Conservation (phyloP, 441 rosid species). For the Dalechampia spathulata region DNA sequence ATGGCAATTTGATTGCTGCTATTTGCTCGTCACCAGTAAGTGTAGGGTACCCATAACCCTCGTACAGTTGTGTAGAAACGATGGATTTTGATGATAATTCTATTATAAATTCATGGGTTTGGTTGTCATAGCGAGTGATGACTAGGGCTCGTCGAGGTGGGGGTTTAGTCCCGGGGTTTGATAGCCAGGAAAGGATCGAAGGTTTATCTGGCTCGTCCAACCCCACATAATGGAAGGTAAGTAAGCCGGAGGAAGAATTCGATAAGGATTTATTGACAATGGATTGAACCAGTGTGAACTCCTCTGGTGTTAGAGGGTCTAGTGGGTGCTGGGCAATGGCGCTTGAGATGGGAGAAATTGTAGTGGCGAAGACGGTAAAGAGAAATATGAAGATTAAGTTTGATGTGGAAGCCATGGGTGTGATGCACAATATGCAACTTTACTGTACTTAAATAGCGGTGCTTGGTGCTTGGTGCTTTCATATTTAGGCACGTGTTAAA, state of each 20-base stretch:
- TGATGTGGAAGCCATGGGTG: slow-evolving; percentile 14
- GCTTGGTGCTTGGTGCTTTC: too few species aligned
- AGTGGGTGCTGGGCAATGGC: slow-evolving; percentile 18
- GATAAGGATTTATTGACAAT: slow-evolving; percentile 14
- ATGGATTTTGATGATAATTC: slow-evolving; percentile 20
- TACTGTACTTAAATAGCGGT: slow-evolving; percentile 5
- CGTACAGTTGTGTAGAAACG: slow-evolving; percentile 7
- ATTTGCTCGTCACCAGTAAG: slow-evolving; percentile 15
- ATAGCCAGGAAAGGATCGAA: slow-evolving; percentile 22
- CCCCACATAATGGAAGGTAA: slow-evolving; percentile 33
- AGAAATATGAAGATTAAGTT: slow-evolving; percentile 5
- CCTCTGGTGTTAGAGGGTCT: slow-evolving; percentile 23
- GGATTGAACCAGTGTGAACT: slow-evolving; percentile 19
- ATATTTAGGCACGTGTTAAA: too few species aligned
- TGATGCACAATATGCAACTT: not conserved
- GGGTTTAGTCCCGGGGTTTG: not conserved
- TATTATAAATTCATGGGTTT: slow-evolving; percentile 26
- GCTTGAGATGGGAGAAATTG: not conserved
- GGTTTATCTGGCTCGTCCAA: slow-evolving; percentile 36
- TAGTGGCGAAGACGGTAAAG: slow-evolving; percentile 1
- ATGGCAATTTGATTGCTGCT: slow-evolving; percentile 14
- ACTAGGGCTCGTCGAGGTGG: slow-evolving; percentile 27
- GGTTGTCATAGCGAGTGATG: slow-evolving; percentile 13
- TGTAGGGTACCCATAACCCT: slow-evolving; percentile 29
- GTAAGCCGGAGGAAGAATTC: too few species aligned